These are phyloP conservation scores for Solanum bukasovii DNA, from an alignment of 257 asterid genomes.

Conservation along the genomic window DNA sequence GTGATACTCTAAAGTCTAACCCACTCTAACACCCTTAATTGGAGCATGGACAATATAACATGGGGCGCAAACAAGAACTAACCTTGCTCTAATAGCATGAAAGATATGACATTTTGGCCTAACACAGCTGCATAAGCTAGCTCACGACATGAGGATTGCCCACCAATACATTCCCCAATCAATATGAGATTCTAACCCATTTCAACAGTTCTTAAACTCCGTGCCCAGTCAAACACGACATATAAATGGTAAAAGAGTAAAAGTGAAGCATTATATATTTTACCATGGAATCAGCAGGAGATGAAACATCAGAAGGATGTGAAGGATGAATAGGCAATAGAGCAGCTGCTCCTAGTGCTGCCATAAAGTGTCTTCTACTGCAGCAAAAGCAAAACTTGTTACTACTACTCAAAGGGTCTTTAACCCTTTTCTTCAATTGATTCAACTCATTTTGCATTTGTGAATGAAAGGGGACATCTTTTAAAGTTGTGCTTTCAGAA, in stretches of 20 bases:
- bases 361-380: constrained; percentile 44
- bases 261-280: not conserved
- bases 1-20: not conserved
- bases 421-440: not conserved
- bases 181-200: not conserved
- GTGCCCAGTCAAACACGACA: not conserved
- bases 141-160: not conserved
- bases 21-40: not conserved
- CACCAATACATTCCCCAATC: not conserved
- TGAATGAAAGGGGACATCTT: constrained; percentile 4
- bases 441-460: not conserved
- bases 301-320: constrained; percentile 22
- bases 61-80: not conserved
- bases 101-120: not conserved
- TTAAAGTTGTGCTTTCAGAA: not conserved
- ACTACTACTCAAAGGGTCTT: not conserved
- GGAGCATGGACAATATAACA: not conserved
- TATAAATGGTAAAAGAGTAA: not conserved
- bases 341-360: constrained; percentile 27
- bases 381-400: constrained; percentile 36
- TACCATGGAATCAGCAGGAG: constrained; percentile 13
- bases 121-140: not conserved
- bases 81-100: not conserved
- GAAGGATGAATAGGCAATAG: constrained; percentile 36
- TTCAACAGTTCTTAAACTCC: not conserved